Conservation (phyloP, 192 early-diverging fungal genomes). For the Glomus cerebriforme region DNA sequence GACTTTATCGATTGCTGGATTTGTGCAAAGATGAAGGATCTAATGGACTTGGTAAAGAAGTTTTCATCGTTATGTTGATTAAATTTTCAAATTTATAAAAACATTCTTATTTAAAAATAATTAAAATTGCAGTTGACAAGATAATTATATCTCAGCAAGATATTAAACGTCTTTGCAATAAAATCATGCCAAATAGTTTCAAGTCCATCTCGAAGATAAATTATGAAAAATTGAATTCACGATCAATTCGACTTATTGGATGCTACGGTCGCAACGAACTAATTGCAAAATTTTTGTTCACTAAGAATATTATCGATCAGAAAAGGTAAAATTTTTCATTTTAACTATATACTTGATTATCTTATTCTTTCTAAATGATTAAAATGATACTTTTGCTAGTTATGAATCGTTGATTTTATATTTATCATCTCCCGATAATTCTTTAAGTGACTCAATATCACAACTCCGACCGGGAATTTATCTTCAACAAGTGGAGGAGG, state of each 20-base stretch:
- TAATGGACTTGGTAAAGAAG: background rate
- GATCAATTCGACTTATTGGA: background rate
- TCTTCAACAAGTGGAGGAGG: background rate
- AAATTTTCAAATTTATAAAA: background rate
- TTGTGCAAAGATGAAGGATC: conserved; percentile 14
- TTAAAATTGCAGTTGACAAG: conserved; percentile 14
- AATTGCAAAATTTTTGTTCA: conserved; percentile 22
- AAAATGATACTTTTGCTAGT: conserved; percentile 1
- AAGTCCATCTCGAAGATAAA: conserved; percentile 28
- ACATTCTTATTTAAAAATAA: background rate
- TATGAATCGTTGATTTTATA: background rate
- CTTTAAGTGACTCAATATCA: background rate
- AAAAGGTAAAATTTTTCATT: background rate
- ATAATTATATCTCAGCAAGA: conserved; percentile 25
- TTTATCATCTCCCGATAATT: background rate
- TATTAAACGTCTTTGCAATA: conserved; percentile 23
- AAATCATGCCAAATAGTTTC: conserved; percentile 25
- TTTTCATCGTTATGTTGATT: background rate
- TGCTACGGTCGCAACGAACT: conserved; percentile 18
- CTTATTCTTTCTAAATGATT: background rate
- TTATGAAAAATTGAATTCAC: conserved; percentile 8
- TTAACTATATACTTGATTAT: background rate
- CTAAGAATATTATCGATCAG: conserved; percentile 16
- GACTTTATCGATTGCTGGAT: conserved; percentile 13
- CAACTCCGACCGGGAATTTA: conserved; percentile 17